Evolutionary conservation across 805 yeast genomes (phyloP).

Genomic region (Sugiyamaella boreocaroliniensis): DNA sequence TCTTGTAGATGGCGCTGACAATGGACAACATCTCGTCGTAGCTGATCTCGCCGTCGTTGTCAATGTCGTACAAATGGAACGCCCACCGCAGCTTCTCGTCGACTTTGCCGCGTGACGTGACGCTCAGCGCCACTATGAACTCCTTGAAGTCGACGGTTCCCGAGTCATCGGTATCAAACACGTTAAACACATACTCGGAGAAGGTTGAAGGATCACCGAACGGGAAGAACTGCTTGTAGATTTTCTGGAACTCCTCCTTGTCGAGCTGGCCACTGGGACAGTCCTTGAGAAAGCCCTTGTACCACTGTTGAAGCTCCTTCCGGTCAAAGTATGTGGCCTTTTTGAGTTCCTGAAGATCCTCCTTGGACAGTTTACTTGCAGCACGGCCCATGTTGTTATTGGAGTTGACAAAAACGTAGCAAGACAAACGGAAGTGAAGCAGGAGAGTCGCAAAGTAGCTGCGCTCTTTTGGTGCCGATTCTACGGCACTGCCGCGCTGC

Average conservation of each 20-base stretch:
- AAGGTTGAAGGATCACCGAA: slow-evolving; percentile 95
- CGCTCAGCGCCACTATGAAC: slow-evolving; percentile 78
- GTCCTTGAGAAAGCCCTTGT: slow-evolving; percentile 89
- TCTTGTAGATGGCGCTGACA: slow-evolving; percentile 77
- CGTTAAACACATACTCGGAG: slow-evolving; percentile 80
- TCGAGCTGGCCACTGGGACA: slow-evolving; percentile 87
- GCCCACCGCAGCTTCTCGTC: slow-evolving; percentile 89
- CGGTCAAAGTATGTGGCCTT: slow-evolving; percentile 87
- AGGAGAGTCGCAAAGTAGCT: no score
- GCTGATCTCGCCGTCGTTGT: slow-evolving; percentile 67
- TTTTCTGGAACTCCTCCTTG: slow-evolving; percentile 80
- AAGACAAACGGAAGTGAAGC: not conserved
- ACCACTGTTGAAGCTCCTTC: slow-evolving; percentile 96
- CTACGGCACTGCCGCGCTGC: no score
- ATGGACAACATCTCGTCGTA: slow-evolving; percentile 76
- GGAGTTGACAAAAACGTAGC: not conserved
- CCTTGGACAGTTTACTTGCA: slow-evolving; percentile 85
- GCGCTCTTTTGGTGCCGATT: not conserved
- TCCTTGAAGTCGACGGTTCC: slow-evolving; percentile 88
- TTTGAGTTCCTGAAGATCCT: slow-evolving; percentile 75
- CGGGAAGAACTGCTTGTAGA: slow-evolving; percentile 95
- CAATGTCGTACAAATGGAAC: slow-evolving; percentile 77
- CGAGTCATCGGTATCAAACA: slow-evolving; percentile 74
- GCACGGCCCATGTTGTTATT: slow-evolving; percentile 73
- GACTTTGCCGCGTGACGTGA: slow-evolving; percentile 77